A percentile compares a stretch with the other conserved stretches of the same genome.
phyloP scores from a whole-genome alignment of 805 yeast genomes.

The Starmerella vaccinii region DNA sequence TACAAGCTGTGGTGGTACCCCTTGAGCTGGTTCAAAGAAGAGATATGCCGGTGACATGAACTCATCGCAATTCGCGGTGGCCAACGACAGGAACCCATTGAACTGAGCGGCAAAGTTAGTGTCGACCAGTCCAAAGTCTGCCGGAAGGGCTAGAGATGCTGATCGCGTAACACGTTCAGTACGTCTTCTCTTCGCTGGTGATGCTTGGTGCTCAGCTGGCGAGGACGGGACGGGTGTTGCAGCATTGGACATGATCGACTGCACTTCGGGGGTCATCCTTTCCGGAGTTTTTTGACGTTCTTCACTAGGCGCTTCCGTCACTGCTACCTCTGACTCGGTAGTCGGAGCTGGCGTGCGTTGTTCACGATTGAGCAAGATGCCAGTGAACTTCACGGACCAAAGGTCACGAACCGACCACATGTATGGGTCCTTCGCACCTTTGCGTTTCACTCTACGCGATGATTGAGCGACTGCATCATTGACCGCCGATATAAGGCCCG shows the following conservation, averaged over 20 bases:
- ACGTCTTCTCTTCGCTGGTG: slow-evolving; percentile 10
- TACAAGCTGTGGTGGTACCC: background rate
- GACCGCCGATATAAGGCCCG: slow-evolving; percentile 5
- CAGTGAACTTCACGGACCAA: slow-evolving; percentile 12
- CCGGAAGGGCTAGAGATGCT: slow-evolving; percentile 17
- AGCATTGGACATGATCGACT: background rate
- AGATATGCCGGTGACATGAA: slow-evolving; percentile 14
- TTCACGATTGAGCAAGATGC: background rate
- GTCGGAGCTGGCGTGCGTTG: slow-evolving; percentile 1
- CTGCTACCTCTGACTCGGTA: background rate
- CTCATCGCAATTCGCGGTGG: background rate
- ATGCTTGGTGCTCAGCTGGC: slow-evolving; percentile 1
- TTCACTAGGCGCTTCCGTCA: background rate
- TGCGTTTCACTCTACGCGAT: slow-evolving; percentile 8
- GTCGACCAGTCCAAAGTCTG: slow-evolving; percentile 21
- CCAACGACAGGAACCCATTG: slow-evolving; percentile 15
- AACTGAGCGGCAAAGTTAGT: slow-evolving; percentile 12
- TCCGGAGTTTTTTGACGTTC: background rate
- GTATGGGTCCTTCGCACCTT: slow-evolving; percentile 8
- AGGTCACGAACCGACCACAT: slow-evolving; percentile 12
- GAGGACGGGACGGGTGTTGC: background rate
- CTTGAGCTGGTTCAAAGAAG: slow-evolving; percentile 10
- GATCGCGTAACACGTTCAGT: slow-evolving; percentile 17
- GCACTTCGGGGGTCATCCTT: background rate
- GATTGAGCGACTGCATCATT: slow-evolving; percentile 6